Conservation (phyloP, 2,329 filamentous ascomycete genomes). For the Alternaria brassicae region DNA sequence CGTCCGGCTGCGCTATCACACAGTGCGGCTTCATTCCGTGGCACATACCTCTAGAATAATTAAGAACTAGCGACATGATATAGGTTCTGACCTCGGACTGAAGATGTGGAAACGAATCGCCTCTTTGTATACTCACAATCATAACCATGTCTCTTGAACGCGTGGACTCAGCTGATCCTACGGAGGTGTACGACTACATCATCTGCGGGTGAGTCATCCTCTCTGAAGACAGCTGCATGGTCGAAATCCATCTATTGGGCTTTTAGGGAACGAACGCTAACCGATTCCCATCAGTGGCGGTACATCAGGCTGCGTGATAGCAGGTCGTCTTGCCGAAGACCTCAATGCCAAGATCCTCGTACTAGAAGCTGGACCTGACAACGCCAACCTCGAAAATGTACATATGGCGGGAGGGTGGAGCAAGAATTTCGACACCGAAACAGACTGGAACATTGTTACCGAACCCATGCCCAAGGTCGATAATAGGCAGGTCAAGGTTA, state of each 20-base stretch:
- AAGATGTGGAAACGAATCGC: not conserved
- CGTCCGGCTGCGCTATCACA: not conserved
- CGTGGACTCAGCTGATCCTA: conserved; percentile 25
- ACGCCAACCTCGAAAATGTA: conserved; percentile 56
- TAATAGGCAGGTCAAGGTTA: conserved; percentile 56
- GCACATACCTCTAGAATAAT: not conserved
- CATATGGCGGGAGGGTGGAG: conserved; percentile 61
- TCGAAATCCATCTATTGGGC: rapidly evolving
- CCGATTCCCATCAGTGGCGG: conserved; percentile 47
- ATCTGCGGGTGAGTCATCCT: conserved; percentile 30
- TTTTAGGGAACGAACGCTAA: not conserved
- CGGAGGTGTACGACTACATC: conserved; percentile 36
- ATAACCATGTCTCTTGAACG: conserved; percentile 29
- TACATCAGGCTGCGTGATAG: conserved; percentile 59
- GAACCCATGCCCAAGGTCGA: conserved; percentile 52
- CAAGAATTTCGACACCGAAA: conserved; percentile 57
- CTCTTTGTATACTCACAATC: not conserved
- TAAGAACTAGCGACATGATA: not conserved
- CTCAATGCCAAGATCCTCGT: conserved; percentile 52
- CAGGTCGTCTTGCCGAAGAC: conserved; percentile 57
- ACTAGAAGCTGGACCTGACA: conserved; percentile 59
- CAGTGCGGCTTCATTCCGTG: not conserved
- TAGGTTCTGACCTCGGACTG: not conserved
- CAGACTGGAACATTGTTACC: conserved; percentile 61
- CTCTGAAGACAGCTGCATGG: not conserved